Evolutionary conservation across 1,284 basidiomycete species (phyloP), one percentile per base, ranked within the genome.

Genomic region (Heliocybe sulcata): DNA sequence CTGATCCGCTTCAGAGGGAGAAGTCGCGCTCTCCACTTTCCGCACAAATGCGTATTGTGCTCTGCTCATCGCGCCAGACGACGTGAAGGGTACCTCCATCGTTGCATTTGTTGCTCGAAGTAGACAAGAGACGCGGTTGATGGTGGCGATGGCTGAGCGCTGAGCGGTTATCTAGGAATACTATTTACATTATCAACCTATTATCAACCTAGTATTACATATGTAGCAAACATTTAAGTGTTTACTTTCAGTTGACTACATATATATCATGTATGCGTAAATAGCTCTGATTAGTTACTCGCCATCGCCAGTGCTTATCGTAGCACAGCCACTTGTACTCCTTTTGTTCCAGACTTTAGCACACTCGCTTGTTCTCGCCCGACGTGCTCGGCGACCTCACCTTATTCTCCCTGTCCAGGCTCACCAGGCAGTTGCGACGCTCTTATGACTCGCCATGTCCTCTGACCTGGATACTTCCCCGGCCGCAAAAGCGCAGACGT

Each of bases 41-140:
- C 82, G 78, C 47, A 90, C 84, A 35, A 92, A 73, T 35, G 77
- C 70, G 67, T 90, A 92, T 58, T 91, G 86, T 14, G 77, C 75
- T 62, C 86, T 77, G 69, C 77, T 87, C 58, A 85, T 73, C 22
- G 89, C 87, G 38, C 87, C 85, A 33, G 89, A 92, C 12, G 84
- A 83, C 52, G 77, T 71, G 67, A 87, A 90, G 6, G 87, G 83
- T 49, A 49, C 47, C 4, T 49, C 20, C 47, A 49, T 49, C 4
- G 47, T 16, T 49, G 47, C 47, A 16, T 3, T 42, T 6, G 38
- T 42, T 31, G 29, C 6, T 31, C 12, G 6, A 31, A 12, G 29
- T 31, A 31, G 12, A 4, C 6, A 31, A 12, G 4, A 12, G 6
- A 12, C 29, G 29, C 29, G 12, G 29, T 31, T 31, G 29, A 31